Evolutionary conservation across 2,329 filamentous ascomycete genomes (phyloP), one percentile per base, ranked within the genome.

Genomic region (Cladosporium sp.): DNA sequence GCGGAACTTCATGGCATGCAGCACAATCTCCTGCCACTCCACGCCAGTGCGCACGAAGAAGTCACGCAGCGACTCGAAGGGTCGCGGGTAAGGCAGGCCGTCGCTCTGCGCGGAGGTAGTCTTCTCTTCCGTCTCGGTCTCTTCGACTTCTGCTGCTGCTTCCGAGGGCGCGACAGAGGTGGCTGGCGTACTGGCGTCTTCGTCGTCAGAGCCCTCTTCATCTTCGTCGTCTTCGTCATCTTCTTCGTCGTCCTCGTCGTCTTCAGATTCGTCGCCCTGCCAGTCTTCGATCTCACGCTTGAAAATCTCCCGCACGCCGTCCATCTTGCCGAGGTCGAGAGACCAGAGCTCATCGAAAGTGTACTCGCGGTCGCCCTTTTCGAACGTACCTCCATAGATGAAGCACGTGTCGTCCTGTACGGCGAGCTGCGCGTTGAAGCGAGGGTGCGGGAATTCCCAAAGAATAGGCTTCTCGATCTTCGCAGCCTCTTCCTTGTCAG

Each of bases 311-410:
- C 93, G 94, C 70, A 95, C 94, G 3, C 95, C 95, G 72, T 98
- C 93, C 68, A 99, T 84, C 78, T 97, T 97, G 67, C 90, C 93
- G n/a, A 99, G 83, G 74, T 99, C 93, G 67, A 98, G 88, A 2
- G 92, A 90, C 79, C 96, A 96, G 78, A 99, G 84, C 74, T 99
- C 95, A 72, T 97, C 93, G 78, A 98, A 97, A 0, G 93, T 98
- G 74, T 91, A 97, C 78, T 99, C 95, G 26, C 92, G 87, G 74
- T 99, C 95, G 21, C 92, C 94, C 76, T 96, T 95, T 76, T 99
- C 95, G 73, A 91, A 97, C 0, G 94, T 99, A 21, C 95, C 95
- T 34, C 95, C 93, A 74, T 96, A 98, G 64, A 98, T 92, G 79
- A 94, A 99, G 0, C 98, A 84, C 10, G 92, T 88, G 76, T 99